These are phyloP conservation scores for Asparagopsis taxiformis DNA, from an alignment of 31 red algal species.

Conservation along the genomic window DNA sequence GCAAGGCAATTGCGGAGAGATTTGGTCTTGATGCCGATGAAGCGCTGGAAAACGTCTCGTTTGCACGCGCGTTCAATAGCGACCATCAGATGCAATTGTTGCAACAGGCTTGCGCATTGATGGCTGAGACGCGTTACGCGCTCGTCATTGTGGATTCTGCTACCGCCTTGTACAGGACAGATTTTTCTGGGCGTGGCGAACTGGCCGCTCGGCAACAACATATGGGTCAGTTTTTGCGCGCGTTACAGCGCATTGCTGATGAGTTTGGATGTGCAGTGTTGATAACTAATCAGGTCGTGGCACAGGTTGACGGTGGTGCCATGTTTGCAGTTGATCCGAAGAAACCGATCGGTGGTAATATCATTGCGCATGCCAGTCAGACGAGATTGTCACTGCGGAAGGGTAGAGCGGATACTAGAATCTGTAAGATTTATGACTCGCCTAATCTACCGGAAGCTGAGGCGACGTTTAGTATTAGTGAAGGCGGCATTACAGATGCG, in stretches of 20 bases:
- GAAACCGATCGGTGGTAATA: constrained; percentile 98
- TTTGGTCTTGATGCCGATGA: constrained; percentile 84
- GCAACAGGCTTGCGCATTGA: constrained; percentile 84
- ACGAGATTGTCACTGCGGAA: constrained; percentile 91
- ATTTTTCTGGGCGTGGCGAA: constrained; percentile 94
- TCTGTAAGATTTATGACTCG: constrained; percentile 97
- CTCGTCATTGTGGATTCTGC: constrained; percentile 93
- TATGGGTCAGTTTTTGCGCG: constrained; percentile 94
- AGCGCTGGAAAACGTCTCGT: constrained; percentile 94
- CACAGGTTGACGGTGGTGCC: constrained; percentile 92
- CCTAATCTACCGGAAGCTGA: constrained; percentile 95
- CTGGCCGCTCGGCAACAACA: constrained; percentile 95
- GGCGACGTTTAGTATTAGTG: constrained; percentile 86
- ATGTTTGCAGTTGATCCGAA: constrained; percentile 96
- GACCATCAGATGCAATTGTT: constrained; percentile 97
- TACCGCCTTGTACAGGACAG: constrained; percentile 96
- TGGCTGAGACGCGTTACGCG: constrained; percentile 92
- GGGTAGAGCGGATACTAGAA: constrained; percentile 87
- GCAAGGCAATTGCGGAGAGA: constrained; percentile 87
- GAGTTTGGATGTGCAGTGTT: constrained; percentile 96
- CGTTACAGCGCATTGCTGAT: constrained; percentile 87
- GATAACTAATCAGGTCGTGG: constrained; percentile 99
- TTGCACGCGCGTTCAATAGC: constrained; percentile 91
- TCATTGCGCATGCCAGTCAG: constrained; percentile 97
- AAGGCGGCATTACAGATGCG: constrained; percentile 90